A percentile compares a stretch with the other conserved stretches of the same genome.
These are phyloP conservation scores for Brassica balearica DNA, from an alignment of 441 rosid genomes.

Conservation along the genomic window DNA sequence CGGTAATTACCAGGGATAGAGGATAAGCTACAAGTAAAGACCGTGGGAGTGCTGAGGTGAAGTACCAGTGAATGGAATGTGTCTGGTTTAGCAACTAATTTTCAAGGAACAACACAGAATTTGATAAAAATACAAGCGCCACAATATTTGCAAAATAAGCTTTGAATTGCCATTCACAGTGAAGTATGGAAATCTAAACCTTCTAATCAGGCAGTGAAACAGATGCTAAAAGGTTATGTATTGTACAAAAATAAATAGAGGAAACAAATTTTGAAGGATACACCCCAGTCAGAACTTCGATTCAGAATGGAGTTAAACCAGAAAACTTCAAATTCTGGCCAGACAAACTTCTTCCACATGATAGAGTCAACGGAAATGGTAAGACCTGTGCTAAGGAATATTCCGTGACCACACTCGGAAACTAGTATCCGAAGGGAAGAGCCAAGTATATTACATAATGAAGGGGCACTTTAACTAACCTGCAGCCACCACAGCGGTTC, in stretches of 20 bases:
- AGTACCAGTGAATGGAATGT: constrained; percentile 91
- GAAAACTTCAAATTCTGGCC: constrained; percentile 98
- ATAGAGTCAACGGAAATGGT: constrained; percentile 80
- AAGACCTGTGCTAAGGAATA: constrained; percentile 66
- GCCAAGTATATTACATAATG: constrained; percentile 3
- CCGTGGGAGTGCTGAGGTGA: constrained; percentile 97
- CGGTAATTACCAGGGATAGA: constrained; percentile 75
- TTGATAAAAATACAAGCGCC: constrained; percentile 19
- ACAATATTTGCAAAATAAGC: background rate
- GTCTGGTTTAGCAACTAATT: constrained; percentile 57
- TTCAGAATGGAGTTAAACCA: constrained; percentile 97
- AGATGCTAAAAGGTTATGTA: constrained; percentile 2
- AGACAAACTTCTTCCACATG: constrained; percentile 83
- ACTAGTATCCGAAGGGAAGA: constrained; percentile 27
- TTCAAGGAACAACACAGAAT: constrained; percentile 51
- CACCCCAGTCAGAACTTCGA: constrained; percentile 99
- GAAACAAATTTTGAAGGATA: constrained; percentile 63
- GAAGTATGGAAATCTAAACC: constrained; percentile 10
- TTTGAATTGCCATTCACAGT: constrained; percentile 14
- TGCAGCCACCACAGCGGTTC: constrained; percentile 59
- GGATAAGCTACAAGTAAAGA: constrained; percentile 88
- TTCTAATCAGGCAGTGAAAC: background rate
- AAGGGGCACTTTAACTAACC: constrained; percentile 55
- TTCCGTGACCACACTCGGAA: constrained; percentile 32
- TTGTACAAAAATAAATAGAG: background rate